Conservation (phyloP, 805 yeast species). For the Kodamaea sagamina region DNA sequence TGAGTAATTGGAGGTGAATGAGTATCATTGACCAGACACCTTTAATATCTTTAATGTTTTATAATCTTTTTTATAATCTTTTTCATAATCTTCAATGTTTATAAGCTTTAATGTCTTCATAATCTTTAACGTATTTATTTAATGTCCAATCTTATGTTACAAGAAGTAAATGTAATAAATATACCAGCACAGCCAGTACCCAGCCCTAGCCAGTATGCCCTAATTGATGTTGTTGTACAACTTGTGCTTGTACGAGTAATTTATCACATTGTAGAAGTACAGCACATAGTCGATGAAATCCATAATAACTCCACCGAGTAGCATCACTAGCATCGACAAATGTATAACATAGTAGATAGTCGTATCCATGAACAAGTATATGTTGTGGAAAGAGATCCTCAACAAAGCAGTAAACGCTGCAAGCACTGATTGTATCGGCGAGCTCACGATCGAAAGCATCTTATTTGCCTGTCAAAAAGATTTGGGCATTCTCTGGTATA, state of each 20-base stretch:
- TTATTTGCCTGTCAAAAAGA: not conserved
- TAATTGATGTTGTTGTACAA: conserved; percentile 21
- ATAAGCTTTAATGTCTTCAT: too few species aligned
- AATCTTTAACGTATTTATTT: too few species aligned
- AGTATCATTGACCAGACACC: too few species aligned
- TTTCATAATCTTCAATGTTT: too few species aligned
- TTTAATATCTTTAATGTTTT: too few species aligned
- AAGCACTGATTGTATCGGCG: conserved; percentile 11
- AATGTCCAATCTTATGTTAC: too few species aligned
- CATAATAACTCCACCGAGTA: conserved; percentile 14
- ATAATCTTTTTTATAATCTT: too few species aligned
- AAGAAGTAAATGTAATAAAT: too few species aligned
- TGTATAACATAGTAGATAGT: conserved; percentile 17
- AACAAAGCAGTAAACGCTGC: conserved; percentile 10
- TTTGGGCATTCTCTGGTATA: conserved; percentile 1
- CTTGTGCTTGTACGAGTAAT: conserved; percentile 18
- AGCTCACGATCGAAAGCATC: conserved; percentile 2
- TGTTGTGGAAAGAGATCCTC: conserved; percentile 11
- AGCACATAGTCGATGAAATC: conserved; percentile 14
- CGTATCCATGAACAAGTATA: conserved; percentile 14
- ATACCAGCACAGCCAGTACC: too few species aligned
- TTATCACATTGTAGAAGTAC: conserved; percentile 18
- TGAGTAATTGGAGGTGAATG: too few species aligned
- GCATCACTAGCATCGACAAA: conserved; percentile 16
- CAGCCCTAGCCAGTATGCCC: not conserved